Evolutionary conservation across 495 filamentous ascomycete species (phyloP).

Genomic region (Penicillium lividum): DNA sequence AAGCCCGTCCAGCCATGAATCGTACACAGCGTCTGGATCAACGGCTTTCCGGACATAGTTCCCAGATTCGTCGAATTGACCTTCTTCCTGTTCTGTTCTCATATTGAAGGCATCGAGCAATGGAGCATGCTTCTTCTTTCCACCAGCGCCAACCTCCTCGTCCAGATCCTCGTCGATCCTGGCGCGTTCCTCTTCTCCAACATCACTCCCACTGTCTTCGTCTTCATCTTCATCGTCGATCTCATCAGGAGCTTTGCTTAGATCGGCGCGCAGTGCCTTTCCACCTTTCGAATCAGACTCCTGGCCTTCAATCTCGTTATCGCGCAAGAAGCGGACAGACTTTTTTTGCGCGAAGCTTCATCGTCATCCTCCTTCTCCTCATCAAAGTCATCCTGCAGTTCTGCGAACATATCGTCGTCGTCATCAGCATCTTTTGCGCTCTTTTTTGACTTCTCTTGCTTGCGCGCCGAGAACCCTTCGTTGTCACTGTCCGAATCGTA

Average conservation of each 20-base stretch:
- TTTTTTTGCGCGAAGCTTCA: conserved; percentile 62
- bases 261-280: conserved; percentile 63
- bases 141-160: conserved; percentile 85
- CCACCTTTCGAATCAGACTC: conserved; percentile 72
- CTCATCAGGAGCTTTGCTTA: conserved; percentile 44
- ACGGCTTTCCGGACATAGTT: conserved; percentile 89
- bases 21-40: conserved; percentile 88
- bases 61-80: conserved; percentile 82
- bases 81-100: conserved; percentile 86
- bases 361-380: conserved; percentile 54
- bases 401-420: conserved; percentile 91
- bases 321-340: conserved; percentile 72
- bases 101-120: conserved; percentile 97
- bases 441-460: conserved; percentile 57
- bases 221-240: conserved; percentile 37
- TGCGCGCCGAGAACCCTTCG: conserved; percentile 78
- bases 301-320: conserved; percentile 83
- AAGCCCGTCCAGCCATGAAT: conserved; percentile 87
- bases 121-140: conserved; percentile 92
- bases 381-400: conserved; percentile 60
- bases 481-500: conserved; percentile 95
- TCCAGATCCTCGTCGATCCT: conserved; percentile 71
- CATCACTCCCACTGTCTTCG: conserved; percentile 63
- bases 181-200: conserved; percentile 71
- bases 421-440: conserved; percentile 48